Evolutionary conservation across 345 rosid species (phyloP), one percentile per base, ranked within the genome.

Genomic region (Mallotus nudiflorus): DNA sequence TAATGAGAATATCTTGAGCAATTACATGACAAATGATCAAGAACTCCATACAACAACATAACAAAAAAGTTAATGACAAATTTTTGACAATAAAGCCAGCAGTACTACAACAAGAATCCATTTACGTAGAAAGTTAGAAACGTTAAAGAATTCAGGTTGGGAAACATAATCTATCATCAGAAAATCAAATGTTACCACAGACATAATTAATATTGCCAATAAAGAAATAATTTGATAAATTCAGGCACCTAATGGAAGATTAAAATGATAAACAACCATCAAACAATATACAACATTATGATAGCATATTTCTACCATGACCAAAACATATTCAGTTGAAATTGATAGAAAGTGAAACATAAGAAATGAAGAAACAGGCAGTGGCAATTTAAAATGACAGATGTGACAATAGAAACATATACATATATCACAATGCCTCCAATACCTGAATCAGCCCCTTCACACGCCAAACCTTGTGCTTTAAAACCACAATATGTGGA

Each of bases 401-500:
- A 66, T 24, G 5, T 25, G 5, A 37, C n/a, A 37, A 16, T 10
- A 42, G 27, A 37, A 60, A 65, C 12, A 61, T 19, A n/a, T 48
- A 28, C n/a, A n/a, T 59, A 64, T 14, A 9, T 33, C 25, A 57
- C 25, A 46, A 27, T 51, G 45, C 20, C 44, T 39, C 24, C 33
- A 44, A 2, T 80, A 88, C 97, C 94, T 95, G 99, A 78, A 96
- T 92, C 49, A 96, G 75, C 68, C 99, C 99, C 85, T 91, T 92
- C 33, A 96, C 97, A 9, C 98, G 98, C 99, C 99, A 96, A 72
- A 92, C 98, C 51, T 88, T 89, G 80, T 92, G 93, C 77, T 86
- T 92, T 69, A 91, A 79, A n/a, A 92, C 89, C 53, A 96, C 99
- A 4, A 96, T 89, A 59, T 84, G 88, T 35, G 99, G 95, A 83